Evolutionary conservation across 192 early-diverging fungal species (phyloP).

Genomic region (Podila clonocystis): DNA sequence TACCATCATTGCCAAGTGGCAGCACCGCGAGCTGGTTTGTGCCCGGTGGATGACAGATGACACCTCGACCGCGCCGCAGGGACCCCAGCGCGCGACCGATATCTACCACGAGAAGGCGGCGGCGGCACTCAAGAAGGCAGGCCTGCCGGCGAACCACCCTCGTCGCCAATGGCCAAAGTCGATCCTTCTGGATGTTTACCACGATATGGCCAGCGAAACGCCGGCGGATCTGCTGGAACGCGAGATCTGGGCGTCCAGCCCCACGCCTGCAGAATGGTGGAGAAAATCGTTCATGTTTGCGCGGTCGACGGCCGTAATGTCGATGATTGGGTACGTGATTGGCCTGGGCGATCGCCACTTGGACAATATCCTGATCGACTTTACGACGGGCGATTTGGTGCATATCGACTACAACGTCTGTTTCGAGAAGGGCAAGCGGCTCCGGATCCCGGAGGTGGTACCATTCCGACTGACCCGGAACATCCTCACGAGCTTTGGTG

Average conservation of each 20-base stretch:
- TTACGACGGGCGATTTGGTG: slow-evolving; percentile 82
- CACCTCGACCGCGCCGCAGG: slow-evolving; percentile 23
- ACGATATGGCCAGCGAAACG: slow-evolving; percentile 70
- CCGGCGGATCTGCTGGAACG: slow-evolving; percentile 71
- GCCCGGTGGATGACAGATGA: slow-evolving; percentile 51
- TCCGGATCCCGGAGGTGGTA: slow-evolving; percentile 89
- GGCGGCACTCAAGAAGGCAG: slow-evolving; percentile 62
- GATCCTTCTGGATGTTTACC: slow-evolving; percentile 65
- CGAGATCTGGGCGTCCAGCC: slow-evolving; percentile 72
- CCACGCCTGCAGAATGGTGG: slow-evolving; percentile 80
- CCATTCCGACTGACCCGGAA: slow-evolving; percentile 94
- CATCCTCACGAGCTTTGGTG: slow-evolving; percentile 89
- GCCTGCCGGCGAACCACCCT: slow-evolving; percentile 60
- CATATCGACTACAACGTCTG: slow-evolving; percentile 98
- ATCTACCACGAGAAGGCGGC: slow-evolving; percentile 86
- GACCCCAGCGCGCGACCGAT: slow-evolving; percentile 60
- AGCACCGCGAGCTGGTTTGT: slow-evolving; percentile 70
- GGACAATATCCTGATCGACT: slow-evolving; percentile 92
- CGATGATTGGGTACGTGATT: slow-evolving; percentile 89
- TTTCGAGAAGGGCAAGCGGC: slow-evolving; percentile 91
- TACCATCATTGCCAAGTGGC: slow-evolving; percentile 81
- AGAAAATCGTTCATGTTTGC: slow-evolving; percentile 75
- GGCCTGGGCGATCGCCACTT: slow-evolving; percentile 94
- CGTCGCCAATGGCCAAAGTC: slow-evolving; percentile 76
- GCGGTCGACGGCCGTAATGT: slow-evolving; percentile 85